Evolutionary conservation across 2,329 filamentous ascomycete genomes (phyloP).

Genomic region (Acephala macrosclerotiorum): DNA sequence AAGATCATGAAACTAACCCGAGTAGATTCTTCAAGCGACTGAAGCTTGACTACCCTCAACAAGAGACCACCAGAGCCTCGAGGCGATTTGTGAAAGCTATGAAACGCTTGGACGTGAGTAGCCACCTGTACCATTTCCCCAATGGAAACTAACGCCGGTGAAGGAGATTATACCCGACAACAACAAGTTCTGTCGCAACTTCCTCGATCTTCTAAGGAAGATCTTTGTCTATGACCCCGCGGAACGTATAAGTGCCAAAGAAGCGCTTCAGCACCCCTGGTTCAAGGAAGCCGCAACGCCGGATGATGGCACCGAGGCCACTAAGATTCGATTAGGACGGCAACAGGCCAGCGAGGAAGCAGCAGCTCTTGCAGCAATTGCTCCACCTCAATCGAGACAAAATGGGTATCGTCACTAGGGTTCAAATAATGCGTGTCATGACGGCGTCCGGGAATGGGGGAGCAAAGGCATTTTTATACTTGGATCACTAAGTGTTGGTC

Average conservation of each 20-base stretch:
- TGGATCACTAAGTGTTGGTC: constrained; percentile 34
- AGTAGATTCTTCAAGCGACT: constrained; percentile 71
- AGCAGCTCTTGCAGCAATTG: constrained; percentile 24
- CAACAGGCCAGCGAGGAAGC: constrained; percentile 33
- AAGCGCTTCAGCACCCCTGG: constrained; percentile 72
- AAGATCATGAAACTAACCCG: constrained; percentile 41
- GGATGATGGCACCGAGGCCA: constrained; percentile 73
- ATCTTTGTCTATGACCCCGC: constrained; percentile 74
- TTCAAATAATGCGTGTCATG: constrained; percentile 41
- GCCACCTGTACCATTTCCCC: not conserved
- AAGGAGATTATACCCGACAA: constrained; percentile 71
- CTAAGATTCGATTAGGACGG: constrained; percentile 60
- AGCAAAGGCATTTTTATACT: constrained; percentile 36
- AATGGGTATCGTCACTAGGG: constrained; percentile 40
- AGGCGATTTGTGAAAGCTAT: constrained; percentile 75
- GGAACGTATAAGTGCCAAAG: constrained; percentile 70
- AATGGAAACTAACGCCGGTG: constrained; percentile 32
- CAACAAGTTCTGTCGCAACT: constrained; percentile 66
- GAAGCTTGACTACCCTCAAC: constrained; percentile 69
- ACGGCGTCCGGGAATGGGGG: constrained; percentile 39
- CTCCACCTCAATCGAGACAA: constrained; percentile 29
- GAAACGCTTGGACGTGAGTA: constrained; percentile 68
- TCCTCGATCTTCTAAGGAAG: constrained; percentile 68
- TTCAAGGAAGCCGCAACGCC: constrained; percentile 69
- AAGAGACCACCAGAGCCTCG: constrained; percentile 70